Percentiles rank a stretch among this genome's conserved stretches.
Conservation (phyloP, 108 stramenopile species). For the Ochromonas danica region DNA sequence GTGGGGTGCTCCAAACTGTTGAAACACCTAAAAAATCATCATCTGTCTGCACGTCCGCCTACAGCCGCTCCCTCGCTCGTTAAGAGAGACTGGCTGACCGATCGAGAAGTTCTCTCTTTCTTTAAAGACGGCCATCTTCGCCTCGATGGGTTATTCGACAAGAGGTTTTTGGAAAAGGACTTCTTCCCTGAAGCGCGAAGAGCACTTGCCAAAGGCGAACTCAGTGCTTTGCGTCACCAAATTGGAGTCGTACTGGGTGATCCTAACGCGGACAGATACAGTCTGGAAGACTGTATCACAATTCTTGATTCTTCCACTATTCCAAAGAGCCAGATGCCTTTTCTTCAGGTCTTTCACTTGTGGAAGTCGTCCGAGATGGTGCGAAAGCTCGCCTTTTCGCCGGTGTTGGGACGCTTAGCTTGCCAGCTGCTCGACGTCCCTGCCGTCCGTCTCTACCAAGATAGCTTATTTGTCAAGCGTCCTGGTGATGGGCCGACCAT, state of each 20-base stretch:
- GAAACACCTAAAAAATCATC: too few species aligned
- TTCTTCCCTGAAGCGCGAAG: not conserved
- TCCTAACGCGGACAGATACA: conserved; percentile 27
- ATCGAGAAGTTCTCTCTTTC: not conserved
- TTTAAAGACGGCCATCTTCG: not conserved
- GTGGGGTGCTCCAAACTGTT: too few species aligned
- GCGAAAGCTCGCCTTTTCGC: not conserved
- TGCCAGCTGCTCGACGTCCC: conserved; percentile 38
- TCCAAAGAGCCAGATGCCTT: conserved; percentile 38
- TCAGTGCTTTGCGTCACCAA: conserved; percentile 43
- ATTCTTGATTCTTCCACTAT: conserved; percentile 29
- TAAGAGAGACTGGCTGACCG: too few species aligned
- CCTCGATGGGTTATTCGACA: not conserved
- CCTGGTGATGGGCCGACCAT: conserved; percentile 47
- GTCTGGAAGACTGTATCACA: conserved; percentile 35
- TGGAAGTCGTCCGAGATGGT: not conserved
- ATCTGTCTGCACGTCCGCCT: too few species aligned
- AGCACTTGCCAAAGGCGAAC: not conserved
- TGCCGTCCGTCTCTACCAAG: conserved; percentile 39
- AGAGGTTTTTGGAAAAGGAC: not conserved
- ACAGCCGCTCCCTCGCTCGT: too few species aligned
- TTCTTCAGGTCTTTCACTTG: conserved; percentile 35
- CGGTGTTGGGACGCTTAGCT: conserved; percentile 1
- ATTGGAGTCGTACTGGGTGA: conserved; percentile 43
- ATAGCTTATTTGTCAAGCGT: conserved; percentile 50